Base-by-base conservation (phyloP, 2,329 filamentous ascomycete species). In the Chrysosporium queenslandicum region DNA sequence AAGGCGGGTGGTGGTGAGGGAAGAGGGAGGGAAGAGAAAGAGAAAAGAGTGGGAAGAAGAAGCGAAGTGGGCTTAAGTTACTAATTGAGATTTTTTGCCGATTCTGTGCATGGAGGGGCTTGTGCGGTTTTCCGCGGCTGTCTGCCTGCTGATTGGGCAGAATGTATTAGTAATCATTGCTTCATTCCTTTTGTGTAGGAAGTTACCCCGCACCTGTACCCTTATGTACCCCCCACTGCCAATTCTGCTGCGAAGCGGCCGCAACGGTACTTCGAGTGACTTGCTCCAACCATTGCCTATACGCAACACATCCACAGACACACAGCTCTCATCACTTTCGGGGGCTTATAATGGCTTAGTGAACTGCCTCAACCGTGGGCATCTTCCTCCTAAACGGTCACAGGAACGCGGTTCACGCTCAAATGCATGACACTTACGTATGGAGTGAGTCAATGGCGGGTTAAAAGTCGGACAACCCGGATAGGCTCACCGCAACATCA, bases 1-100 rank as follows among this genome's bases (percentile, higher is more conserved):
- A 55, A 59, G 14, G 61, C 59, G 56, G 59, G 57, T 59, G 60
- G 53, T 55, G 54, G 50, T 52, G 54, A 36, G 53, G 51, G 14
- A 25, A 14, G 37, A 42, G 18, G 30, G 25, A 18, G 8, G 32
- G 14, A 39, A 14, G 29, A 37, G 30, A 16, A 41, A 25, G 36
- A 18, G 23, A 34, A 14, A 50, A 27, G 14, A 27, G 23, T 29
- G 23, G 23, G 37, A 42, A 32, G 39, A 54, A 30, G 39, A 48
- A 45, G 56, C 55, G 58, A 63, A 63, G 59, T 59, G 60, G 58
- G 60, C 56, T n/a, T n/a, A n/a, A n/a, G 59, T 59, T 58, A 52
- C 54, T 52, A 51, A 53, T 56, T 49, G 21, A 41, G 46, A n/a
- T 58, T 59, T 64, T 64, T 63, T 45, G 25, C 25, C 58, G 25